Evolutionary conservation across 768 basidiomycete genomes (phyloP).

Genomic region (Xerocomellus intermedius): DNA sequence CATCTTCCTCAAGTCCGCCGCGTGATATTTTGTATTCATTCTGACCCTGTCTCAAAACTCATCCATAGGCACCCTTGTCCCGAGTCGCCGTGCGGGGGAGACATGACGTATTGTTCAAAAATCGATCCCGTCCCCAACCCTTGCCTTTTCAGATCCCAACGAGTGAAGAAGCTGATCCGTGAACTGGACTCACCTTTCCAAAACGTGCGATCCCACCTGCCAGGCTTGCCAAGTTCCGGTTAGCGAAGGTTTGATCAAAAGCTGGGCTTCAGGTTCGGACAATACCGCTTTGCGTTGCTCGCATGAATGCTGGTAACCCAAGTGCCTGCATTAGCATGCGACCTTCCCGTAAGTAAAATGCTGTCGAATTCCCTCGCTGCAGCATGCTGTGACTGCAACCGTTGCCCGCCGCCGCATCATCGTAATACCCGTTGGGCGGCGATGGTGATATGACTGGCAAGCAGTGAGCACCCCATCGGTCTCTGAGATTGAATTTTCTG

Average conservation of each 20-base stretch:
- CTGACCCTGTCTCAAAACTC: conserved; percentile 16
- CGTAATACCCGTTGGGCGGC: conserved; percentile 7
- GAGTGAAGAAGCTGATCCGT: conserved; percentile 11
- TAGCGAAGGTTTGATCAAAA: conserved; percentile 12
- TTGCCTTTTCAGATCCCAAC: conserved; percentile 5
- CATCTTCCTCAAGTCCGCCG: conserved; percentile 17
- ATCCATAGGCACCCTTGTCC: conserved; percentile 5
- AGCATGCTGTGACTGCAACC: conserved; percentile 14
- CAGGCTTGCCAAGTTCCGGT: conserved; percentile 8
- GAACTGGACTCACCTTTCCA: conserved; percentile 3
- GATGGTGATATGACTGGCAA: conserved; percentile 4
- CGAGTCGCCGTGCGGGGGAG: conserved; percentile 22
- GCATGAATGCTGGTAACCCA: conserved; percentile 16
- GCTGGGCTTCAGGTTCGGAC: conserved; percentile 10
- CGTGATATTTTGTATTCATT: conserved; percentile 14
- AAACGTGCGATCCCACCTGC: conserved; percentile 5
- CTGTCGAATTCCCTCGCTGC: conserved; percentile 15
- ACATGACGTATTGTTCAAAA: conserved; percentile 21
- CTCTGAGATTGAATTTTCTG: conserved; percentile 19
- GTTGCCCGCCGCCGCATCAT: conserved; percentile 15
- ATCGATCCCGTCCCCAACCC: conserved; percentile 11
- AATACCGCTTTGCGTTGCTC: conserved; percentile 14
- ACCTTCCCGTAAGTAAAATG: conserved; percentile 18
- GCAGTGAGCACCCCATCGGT: not conserved
- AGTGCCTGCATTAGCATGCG: conserved; percentile 14